phyloP scores from a whole-genome alignment of 2,329 filamentous ascomycete genomes.

The Verticillium tricorpus region DNA sequence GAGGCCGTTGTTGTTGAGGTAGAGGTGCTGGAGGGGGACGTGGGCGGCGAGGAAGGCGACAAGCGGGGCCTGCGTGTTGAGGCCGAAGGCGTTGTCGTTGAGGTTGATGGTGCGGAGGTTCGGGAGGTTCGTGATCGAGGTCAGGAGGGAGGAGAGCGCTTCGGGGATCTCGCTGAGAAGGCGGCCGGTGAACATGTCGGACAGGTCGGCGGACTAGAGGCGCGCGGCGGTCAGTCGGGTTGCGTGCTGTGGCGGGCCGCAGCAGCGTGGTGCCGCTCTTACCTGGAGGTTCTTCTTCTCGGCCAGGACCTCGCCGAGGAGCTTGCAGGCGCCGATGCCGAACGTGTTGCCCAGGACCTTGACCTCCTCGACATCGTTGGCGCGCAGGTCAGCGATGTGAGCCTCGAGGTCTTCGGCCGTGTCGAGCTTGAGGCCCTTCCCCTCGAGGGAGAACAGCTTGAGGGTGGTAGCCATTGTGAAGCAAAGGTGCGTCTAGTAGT shows the following conservation, averaged over 20 bases:
- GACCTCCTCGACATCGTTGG: slow-evolving; percentile 79
- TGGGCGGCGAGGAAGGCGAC: slow-evolving; percentile 88
- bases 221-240: background rate
- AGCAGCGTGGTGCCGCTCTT: slow-evolving; percentile 17
- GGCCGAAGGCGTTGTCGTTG: slow-evolving; percentile 95
- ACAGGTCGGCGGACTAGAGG: slow-evolving; percentile 72
- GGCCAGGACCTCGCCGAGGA: slow-evolving; percentile 75
- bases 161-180: slow-evolving; percentile 90
- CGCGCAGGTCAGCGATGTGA: slow-evolving; percentile 71
- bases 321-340: slow-evolving; percentile 81
- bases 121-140: slow-evolving; percentile 78
- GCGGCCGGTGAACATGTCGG: slow-evolving; percentile 96
- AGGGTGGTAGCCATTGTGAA: background rate
- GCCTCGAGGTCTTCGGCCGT: slow-evolving; percentile 80
- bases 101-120: slow-evolving; percentile 89
- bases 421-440: slow-evolving; percentile 88
- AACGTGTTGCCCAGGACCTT: slow-evolving; percentile 87
- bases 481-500: slow-evolving; percentile 4
- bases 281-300: slow-evolving; percentile 81
- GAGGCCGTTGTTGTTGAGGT: slow-evolving; percentile 97
- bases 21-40: slow-evolving; percentile 85
- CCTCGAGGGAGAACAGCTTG: slow-evolving; percentile 85
- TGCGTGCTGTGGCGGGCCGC: background rate
- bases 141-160: slow-evolving; percentile 80
- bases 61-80: slow-evolving; percentile 89